Evolutionary conservation across 108 stramenopile species (phyloP).

Genomic region (Discostella stelligeroides): DNA sequence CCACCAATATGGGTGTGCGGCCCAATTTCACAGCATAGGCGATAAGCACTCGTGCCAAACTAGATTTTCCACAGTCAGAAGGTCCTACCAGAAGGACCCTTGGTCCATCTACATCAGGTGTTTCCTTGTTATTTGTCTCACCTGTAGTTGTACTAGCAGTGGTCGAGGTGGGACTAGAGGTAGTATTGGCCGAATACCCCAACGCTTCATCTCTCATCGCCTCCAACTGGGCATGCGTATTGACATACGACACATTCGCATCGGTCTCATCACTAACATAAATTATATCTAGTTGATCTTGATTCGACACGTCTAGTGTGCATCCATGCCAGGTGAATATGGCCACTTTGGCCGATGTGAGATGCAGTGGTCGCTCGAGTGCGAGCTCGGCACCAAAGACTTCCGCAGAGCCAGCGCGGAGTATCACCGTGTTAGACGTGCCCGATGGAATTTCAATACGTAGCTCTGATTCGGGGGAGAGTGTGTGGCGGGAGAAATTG

Average conservation of each 20-base stretch:
- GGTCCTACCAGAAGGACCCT: constrained; percentile 82
- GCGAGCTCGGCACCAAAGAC: constrained; percentile 57
- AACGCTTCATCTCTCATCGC: constrained; percentile 83
- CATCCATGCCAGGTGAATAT: constrained; percentile 93
- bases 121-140: neutral
- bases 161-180: neutral
- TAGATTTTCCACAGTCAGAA: constrained; percentile 84
- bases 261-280: constrained; percentile 77
- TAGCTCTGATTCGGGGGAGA: constrained; percentile 54
- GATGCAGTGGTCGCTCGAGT: constrained; percentile 45
- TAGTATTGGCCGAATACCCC: constrained; percentile 10
- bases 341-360: constrained; percentile 72
- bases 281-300: constrained; percentile 58
- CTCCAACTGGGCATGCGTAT: constrained; percentile 92
- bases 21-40: constrained; percentile 88
- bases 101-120: constrained; percentile 55
- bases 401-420: constrained; percentile 48
- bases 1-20: constrained; percentile 77
- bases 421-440: constrained; percentile 31
- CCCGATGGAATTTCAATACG: constrained; percentile 52
- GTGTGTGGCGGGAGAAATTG: constrained; percentile 32
- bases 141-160: neutral
- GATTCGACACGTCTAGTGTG: constrained; percentile 64
- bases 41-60: constrained; percentile 61
- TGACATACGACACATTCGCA: constrained; percentile 84